Conservation (phyloP, 2,329 filamentous ascomycete species). For the Exophiala alcalophila region DNA sequence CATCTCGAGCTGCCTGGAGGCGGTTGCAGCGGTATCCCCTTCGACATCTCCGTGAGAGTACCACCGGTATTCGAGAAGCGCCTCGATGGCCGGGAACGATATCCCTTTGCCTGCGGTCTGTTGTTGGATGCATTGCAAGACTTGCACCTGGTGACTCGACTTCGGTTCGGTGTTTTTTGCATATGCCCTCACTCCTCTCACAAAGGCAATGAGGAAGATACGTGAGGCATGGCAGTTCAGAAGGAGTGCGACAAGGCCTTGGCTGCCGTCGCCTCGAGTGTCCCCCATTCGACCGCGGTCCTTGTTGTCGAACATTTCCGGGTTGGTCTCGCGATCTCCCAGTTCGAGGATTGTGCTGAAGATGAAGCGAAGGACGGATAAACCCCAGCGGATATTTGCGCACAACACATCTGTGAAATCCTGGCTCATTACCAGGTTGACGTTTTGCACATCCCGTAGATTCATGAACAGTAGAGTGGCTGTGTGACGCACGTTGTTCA, state of each 20-base stretch:
- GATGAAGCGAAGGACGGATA: conserved; percentile 61
- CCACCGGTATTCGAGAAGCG: conserved; percentile 26
- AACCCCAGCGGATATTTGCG: conserved; percentile 74
- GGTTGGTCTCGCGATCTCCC: conserved; percentile 35
- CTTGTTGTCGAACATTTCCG: conserved; percentile 27
- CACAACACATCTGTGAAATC: conserved; percentile 71
- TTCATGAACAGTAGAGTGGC: conserved; percentile 23
- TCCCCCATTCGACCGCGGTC: conserved; percentile 20
- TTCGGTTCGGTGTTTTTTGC: conserved; percentile 52
- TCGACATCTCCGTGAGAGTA: conserved; percentile 31
- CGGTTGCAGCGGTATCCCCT: conserved; percentile 22
- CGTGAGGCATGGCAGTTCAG: conserved; percentile 72
- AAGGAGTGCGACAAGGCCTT: conserved; percentile 50
- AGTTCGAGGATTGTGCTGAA: conserved; percentile 53
- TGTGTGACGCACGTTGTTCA: conserved; percentile 27
- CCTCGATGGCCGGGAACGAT: conserved; percentile 25
- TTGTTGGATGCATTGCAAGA: conserved; percentile 47
- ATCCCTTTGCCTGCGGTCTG: conserved; percentile 27
- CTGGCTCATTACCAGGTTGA: conserved; percentile 32
- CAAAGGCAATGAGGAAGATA: conserved; percentile 63
- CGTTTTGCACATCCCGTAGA: conserved; percentile 21
- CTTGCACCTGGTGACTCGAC: conserved; percentile 52
- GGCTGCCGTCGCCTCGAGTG: conserved; percentile 24
- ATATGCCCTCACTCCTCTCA: conserved; percentile 24
- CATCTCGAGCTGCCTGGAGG: conserved; percentile 28